These are phyloP conservation scores for Cyamopsis tetragonoloba DNA, from an alignment of 306 rosid genomes.

Conservation along the genomic window DNA sequence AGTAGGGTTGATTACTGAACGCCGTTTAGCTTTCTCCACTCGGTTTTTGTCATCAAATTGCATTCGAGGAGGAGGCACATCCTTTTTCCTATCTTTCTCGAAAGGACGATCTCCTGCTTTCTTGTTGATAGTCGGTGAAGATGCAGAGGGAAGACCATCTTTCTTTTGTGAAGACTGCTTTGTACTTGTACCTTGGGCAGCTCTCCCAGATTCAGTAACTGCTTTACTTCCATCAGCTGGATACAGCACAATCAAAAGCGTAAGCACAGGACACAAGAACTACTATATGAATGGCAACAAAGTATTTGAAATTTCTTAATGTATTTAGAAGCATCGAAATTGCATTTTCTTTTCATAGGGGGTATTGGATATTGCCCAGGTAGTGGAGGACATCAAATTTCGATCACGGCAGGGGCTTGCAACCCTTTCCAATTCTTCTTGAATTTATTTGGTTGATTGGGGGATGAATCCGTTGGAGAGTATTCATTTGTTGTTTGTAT, in stretches of 20 bases:
- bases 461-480: no score
- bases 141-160: conserved; percentile 32
- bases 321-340: no score
- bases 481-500: no score
- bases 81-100: conserved; percentile 87
- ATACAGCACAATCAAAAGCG: conserved; percentile 23
- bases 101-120: conserved; percentile 51
- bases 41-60: conserved; percentile 75
- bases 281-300: no score
- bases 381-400: no score
- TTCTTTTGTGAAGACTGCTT: conserved; percentile 60
- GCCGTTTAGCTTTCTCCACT: conserved; percentile 73
- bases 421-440: no score
- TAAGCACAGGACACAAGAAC: no score
- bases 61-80: conserved; percentile 72
- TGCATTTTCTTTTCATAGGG: no score
- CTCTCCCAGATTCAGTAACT: conserved; percentile 37
- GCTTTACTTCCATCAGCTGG: conserved; percentile 44
- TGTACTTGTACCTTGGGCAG: conserved; percentile 33
- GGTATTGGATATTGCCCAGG: no score
- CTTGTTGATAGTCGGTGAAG: conserved; percentile 51
- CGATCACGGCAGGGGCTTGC: no score
- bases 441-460: no score
- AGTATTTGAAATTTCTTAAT: no score
- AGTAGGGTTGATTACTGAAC: conserved; percentile 65